Conservation (phyloP, 2,329 filamentous ascomycete species). For the Thelonectria discophora region DNA sequence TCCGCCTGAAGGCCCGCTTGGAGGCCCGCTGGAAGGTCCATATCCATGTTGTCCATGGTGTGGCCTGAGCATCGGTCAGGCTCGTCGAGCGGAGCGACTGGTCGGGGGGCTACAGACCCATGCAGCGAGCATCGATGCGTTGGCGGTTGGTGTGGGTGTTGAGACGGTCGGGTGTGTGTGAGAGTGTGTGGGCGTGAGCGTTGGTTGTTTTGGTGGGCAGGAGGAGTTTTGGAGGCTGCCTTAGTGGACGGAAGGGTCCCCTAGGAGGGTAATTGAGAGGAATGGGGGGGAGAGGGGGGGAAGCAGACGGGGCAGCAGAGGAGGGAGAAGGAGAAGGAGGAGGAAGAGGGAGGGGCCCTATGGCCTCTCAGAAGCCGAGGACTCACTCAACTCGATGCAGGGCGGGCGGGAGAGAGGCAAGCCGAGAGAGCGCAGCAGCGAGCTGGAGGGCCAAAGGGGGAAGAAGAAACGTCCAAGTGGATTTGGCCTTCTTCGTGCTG, state of each 20-base stretch:
- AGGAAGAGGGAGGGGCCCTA: neutral
- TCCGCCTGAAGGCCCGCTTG: slow-evolving; percentile 29
- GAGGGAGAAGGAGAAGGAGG: too few species aligned
- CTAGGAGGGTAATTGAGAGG: slow-evolving; percentile 1
- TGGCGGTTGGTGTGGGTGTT: slow-evolving; percentile 46
- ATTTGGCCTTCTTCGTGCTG: slow-evolving; percentile 24
- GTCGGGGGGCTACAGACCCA: slow-evolving; percentile 54
- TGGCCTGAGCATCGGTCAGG: slow-evolving; percentile 57
- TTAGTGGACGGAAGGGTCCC: slow-evolving; percentile 9
- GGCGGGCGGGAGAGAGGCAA: slow-evolving; percentile 5
- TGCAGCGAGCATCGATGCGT: slow-evolving; percentile 59
- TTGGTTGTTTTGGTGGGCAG: slow-evolving; percentile 30
- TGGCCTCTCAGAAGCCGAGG: slow-evolving; percentile 7
- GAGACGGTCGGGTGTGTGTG: slow-evolving; percentile 11
- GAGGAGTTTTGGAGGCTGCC: slow-evolving; percentile 13
- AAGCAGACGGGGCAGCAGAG: too few species aligned
- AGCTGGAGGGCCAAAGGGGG: slow-evolving; percentile 11
- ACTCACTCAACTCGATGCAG: slow-evolving; percentile 5
- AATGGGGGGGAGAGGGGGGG: neutral
- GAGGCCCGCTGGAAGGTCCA: slow-evolving; percentile 45
- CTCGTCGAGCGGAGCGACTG: slow-evolving; percentile 53
- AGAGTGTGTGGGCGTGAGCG: slow-evolving; percentile 46
- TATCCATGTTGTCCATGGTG: slow-evolving; percentile 57
- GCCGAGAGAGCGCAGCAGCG: slow-evolving; percentile 6
- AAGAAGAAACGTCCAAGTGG: slow-evolving; percentile 15